These are phyloP conservation scores for Heracleum sosnowskyi DNA, from an alignment of 129 eudicot species.

Conservation along the genomic window DNA sequence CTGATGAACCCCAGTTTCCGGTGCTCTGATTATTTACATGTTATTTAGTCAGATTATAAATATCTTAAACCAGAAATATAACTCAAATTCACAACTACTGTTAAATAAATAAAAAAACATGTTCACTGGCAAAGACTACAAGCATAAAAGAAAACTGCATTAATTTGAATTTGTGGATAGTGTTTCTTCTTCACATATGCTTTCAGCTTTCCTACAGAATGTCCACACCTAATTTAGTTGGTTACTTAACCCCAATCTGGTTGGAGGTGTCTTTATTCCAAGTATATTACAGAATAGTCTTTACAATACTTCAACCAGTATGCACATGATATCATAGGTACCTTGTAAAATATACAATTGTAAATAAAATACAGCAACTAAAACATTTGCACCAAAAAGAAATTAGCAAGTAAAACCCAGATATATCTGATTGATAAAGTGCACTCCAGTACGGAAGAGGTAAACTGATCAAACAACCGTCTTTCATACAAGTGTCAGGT, in stretches of 20 bases:
- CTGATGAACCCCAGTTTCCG: constrained; percentile 62
- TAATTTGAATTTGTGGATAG: neutral
- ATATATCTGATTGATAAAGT: neutral
- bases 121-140: neutral
- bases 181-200: neutral
- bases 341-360: neutral
- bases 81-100: neutral
- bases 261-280: neutral
- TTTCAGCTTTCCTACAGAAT: neutral
- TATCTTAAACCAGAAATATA: neutral
- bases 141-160: neutral
- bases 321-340: neutral
- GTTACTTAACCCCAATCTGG: neutral
- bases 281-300: neutral
- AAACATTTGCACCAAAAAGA: neutral
- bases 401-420: neutral
- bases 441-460: neutral
- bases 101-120: neutral
- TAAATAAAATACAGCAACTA: neutral
- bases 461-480: neutral
- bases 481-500: neutral
- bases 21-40: constrained; percentile 33
- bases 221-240: neutral
- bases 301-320: neutral
- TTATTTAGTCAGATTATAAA: neutral